These are phyloP conservation scores for Haematococcus sp. DNA, from an alignment of 139 green algal species.

Conservation along the genomic window DNA sequence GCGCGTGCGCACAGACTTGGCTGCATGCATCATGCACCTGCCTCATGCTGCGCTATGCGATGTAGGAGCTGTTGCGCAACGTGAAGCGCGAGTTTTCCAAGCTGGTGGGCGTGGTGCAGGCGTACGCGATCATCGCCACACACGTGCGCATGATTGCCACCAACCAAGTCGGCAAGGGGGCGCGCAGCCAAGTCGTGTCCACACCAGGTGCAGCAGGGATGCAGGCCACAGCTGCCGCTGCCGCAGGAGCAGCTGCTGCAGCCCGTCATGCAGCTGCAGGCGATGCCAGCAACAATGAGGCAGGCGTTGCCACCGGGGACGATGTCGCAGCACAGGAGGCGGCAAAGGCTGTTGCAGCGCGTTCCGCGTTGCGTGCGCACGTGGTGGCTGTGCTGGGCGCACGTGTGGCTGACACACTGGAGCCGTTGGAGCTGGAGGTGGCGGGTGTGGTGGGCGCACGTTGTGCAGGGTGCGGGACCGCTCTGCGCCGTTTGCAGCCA, in stretches of 20 bases:
- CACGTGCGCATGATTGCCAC: constrained; percentile 65
- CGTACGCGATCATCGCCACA: constrained; percentile 69
- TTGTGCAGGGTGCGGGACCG: neutral
- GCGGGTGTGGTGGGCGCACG: neutral
- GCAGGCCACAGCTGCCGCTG: neutral
- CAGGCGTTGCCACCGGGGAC: neutral
- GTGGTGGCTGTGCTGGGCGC: constrained; percentile 84
- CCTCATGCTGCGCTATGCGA: neutral
- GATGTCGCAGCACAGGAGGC: neutral
- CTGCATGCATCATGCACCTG: neutral
- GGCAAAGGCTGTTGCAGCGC: neutral
- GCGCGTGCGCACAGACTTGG: too few relatives aligned
- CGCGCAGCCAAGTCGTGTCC: constrained; percentile 62
- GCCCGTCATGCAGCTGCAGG: neutral
- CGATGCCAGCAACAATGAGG: neutral
- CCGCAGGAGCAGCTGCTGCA: neutral
- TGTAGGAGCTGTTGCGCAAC: constrained; percentile 60
- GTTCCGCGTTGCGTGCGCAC: constrained; percentile 56
- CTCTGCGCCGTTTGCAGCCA: neutral
- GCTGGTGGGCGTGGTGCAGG: constrained; percentile 67
- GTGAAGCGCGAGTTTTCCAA: constrained; percentile 82
- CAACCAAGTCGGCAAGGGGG: constrained; percentile 61
- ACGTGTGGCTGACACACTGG: constrained; percentile 49
- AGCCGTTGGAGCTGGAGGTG: constrained; percentile 58
- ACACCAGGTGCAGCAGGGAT: constrained; percentile 53